These are phyloP conservation scores for Venturia effusa DNA, from an alignment of 2,329 filamentous ascomycete species.

Conservation along the genomic window DNA sequence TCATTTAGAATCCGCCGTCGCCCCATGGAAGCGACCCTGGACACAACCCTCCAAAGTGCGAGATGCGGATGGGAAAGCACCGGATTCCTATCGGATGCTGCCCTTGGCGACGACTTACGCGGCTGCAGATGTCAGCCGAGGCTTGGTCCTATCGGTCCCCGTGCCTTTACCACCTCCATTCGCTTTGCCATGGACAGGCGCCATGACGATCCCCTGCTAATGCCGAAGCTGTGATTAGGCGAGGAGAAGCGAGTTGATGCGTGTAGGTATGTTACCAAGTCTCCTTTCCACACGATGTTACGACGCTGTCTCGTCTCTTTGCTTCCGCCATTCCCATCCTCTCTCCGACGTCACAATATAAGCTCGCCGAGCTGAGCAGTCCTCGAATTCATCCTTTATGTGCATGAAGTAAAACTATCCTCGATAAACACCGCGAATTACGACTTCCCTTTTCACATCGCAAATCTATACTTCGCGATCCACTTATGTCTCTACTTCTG, in stretches of 20 bases:
- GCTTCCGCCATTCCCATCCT: not conserved
- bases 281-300: not conserved
- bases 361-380: not conserved
- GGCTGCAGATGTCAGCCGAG: not conserved
- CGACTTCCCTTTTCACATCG: not conserved
- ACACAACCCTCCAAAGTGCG: not conserved
- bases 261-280: not conserved
- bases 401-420: not conserved
- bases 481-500: not conserved
- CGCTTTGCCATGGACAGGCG: not conserved
- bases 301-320: not conserved
- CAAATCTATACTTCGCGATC: not conserved
- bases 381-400: not conserved
- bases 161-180: slow-evolving; percentile 1
- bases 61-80: not conserved
- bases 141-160: not conserved
- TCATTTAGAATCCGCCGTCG: not conserved
- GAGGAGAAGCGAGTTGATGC: slow-evolving; percentile 1
- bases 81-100: not conserved
- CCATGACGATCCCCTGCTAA: not conserved
- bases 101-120: not conserved
- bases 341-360: not conserved
- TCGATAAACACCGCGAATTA: not conserved
- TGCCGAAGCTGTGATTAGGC: not conserved
- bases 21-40: not conserved